phyloP scores from a whole-genome alignment of 2,329 filamentous ascomycete genomes.

The Seiridium cupressi region DNA sequence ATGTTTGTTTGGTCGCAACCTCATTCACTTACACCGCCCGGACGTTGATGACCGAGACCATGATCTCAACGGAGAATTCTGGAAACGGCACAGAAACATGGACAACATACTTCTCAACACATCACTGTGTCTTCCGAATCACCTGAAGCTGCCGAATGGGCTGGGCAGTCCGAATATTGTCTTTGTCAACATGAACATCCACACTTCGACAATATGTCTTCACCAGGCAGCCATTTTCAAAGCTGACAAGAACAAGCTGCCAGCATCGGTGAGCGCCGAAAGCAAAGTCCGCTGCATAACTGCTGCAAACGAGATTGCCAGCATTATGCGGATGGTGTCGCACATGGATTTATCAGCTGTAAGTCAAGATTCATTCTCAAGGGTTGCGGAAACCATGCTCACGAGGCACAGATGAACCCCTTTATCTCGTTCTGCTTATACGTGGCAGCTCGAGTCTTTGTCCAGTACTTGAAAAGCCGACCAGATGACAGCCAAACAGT shows the following conservation, averaged over 20 bases:
- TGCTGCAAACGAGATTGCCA: conserved; percentile 89
- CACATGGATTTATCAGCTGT: conserved; percentile 83
- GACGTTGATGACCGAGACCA: conserved; percentile 77
- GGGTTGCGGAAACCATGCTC: not conserved
- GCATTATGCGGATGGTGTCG: conserved; percentile 92
- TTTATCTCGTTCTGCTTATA: conserved; percentile 96
- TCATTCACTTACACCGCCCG: conserved; percentile 87
- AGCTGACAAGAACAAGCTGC: conserved; percentile 82
- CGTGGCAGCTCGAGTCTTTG: conserved; percentile 91
- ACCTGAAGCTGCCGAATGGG: conserved; percentile 76
- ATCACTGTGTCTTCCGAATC: conserved; percentile 75
- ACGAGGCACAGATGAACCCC: conserved; percentile 73
- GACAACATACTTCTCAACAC: conserved; percentile 90
- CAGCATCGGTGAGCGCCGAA: conserved; percentile 75
- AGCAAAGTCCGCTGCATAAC: conserved; percentile 93
- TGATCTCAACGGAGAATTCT: conserved; percentile 90
- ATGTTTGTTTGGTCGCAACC: conserved; percentile 86
- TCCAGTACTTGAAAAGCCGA: conserved; percentile 94
- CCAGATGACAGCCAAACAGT: conserved; percentile 77
- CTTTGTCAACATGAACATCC: conserved; percentile 95
- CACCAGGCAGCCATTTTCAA: conserved; percentile 98
- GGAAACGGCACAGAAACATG: conserved; percentile 86
- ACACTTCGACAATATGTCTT: conserved; percentile 94
- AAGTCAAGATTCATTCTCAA: conserved; percentile 33
- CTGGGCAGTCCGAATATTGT: conserved; percentile 80